Percentiles rank a stretch among this genome's conserved stretches.
phyloP scores from a whole-genome alignment of 2,329 filamentous ascomycete genomes.

The Dactylonectria estremocensis region DNA sequence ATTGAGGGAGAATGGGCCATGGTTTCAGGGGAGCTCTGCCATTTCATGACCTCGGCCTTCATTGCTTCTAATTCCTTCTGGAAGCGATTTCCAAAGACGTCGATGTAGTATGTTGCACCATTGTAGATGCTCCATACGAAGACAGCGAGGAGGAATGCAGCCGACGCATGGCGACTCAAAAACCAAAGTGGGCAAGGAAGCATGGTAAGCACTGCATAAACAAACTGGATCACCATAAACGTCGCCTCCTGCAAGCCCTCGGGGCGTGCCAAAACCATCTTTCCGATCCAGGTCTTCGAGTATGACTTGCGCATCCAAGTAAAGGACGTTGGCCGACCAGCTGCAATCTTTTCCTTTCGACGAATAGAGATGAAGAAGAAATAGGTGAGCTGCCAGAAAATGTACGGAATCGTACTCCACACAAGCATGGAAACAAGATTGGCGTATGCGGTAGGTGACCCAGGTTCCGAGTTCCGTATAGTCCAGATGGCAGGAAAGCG shows the following conservation, averaged over 20 bases:
- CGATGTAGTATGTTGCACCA: slow-evolving; percentile 97
- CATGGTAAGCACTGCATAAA: slow-evolving; percentile 93
- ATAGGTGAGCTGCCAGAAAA: slow-evolving; percentile 92
- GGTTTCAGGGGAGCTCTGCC: slow-evolving; percentile 77
- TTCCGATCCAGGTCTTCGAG: slow-evolving; percentile 89
- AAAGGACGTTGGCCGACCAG: slow-evolving; percentile 94
- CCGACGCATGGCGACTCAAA: slow-evolving; percentile 85
- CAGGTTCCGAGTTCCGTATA: slow-evolving; percentile 79
- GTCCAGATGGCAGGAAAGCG: slow-evolving; percentile 89
- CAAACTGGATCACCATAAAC: slow-evolving; percentile 97
- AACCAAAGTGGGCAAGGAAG: slow-evolving; percentile 97
- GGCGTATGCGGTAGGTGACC: slow-evolving; percentile 85
- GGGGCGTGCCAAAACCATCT: slow-evolving; percentile 85
- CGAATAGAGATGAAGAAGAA: slow-evolving; percentile 97
- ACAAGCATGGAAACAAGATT: slow-evolving; percentile 87
- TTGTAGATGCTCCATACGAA: slow-evolving; percentile 98
- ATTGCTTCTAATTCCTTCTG: slow-evolving; percentile 95
- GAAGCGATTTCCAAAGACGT: slow-evolving; percentile 96
- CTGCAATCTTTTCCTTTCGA: slow-evolving; percentile 94
- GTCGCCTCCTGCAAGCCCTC: slow-evolving; percentile 83
- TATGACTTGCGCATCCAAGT: slow-evolving; percentile 97
- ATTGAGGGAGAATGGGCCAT: slow-evolving; percentile 55
- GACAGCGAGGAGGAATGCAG: slow-evolving; percentile 82
- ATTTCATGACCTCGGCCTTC: slow-evolving; percentile 89
- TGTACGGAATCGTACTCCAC: slow-evolving; percentile 95